A percentile compares a stretch with the other conserved stretches of the same genome.
Conservation (phyloP, 1,284 basidiomycete genomes). For the Cryptococcus sp. region DNA sequence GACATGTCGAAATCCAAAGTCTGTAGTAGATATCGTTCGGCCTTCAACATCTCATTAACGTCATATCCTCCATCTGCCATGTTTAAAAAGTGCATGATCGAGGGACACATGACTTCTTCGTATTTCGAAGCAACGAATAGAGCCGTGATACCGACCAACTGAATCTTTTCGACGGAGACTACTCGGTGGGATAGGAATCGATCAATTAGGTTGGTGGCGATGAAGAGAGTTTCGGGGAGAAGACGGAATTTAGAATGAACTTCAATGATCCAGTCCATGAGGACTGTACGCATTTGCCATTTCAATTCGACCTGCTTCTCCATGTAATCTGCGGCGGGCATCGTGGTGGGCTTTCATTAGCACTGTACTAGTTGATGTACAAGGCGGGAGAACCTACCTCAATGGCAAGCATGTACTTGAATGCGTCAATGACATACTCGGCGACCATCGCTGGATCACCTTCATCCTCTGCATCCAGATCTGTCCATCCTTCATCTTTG, state of each 20-base stretch:
- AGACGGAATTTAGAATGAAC: constrained; percentile 91
- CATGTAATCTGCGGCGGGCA: constrained; percentile 89
- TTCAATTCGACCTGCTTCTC: constrained; percentile 80
- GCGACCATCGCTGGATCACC: constrained; percentile 96
- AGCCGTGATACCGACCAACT: constrained; percentile 90
- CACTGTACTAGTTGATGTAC: neutral
- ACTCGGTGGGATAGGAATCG: constrained; percentile 88
- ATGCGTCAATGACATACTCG: constrained; percentile 93
- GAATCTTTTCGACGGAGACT: constrained; percentile 87
- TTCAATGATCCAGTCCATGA: constrained; percentile 96
- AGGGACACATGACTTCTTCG: constrained; percentile 91
- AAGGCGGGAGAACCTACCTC: constrained; percentile 49
- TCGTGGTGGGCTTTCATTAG: constrained; percentile 61
- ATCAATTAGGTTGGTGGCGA: constrained; percentile 92
- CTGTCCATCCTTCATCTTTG: constrained; percentile 63
- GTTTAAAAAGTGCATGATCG: constrained; percentile 78
- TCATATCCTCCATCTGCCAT: constrained; percentile 85
- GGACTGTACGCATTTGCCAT: constrained; percentile 91
- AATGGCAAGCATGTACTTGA: constrained; percentile 77
- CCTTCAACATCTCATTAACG: constrained; percentile 82
- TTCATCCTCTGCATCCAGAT: constrained; percentile 87
- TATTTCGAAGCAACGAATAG: constrained; percentile 94
- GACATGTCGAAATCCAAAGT: constrained; percentile 88
- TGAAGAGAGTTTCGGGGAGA: constrained; percentile 91
- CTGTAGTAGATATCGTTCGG: constrained; percentile 88